Conservation (phyloP, 768 basidiomycete species). For the Termitomyces sp. region DNA sequence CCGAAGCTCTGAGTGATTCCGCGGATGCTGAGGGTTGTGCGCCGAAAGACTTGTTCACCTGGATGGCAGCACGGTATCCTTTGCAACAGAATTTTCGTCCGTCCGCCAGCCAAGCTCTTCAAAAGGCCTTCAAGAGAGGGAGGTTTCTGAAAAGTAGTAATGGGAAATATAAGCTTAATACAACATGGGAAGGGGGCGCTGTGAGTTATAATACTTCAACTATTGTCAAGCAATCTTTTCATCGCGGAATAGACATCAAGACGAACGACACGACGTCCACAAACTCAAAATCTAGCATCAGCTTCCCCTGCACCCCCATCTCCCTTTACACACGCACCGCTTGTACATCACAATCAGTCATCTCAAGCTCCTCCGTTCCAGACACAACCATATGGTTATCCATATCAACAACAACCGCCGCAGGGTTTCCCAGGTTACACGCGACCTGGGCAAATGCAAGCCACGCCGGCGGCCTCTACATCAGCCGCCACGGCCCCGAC, state of each 20-base stretch:
- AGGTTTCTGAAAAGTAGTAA: conserved; percentile 69
- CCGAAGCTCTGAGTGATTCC: conserved; percentile 65
- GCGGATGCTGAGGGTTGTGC: conserved; percentile 70
- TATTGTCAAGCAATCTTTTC: background rate
- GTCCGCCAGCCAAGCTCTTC: conserved; percentile 83
- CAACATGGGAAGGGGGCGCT: conserved; percentile 76
- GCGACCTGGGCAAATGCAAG: conserved; percentile 18
- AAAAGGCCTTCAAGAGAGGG: conserved; percentile 81
- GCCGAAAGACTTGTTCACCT: conserved; percentile 78
- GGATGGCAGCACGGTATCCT: conserved; percentile 82
- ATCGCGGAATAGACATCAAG: conserved; percentile 53
- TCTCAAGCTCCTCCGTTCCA: conserved; percentile 7
- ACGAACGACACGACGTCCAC: conserved; percentile 76
- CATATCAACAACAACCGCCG: conserved; percentile 8
- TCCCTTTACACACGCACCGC: conserved; percentile 58
- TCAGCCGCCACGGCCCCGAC: conserved; percentile 8
- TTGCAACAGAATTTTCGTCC: conserved; percentile 86
- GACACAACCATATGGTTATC: conserved; percentile 7
- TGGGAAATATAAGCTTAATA: conserved; percentile 72
- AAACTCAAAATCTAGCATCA: conserved; percentile 39
- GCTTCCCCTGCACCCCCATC: conserved; percentile 30
- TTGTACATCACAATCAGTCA: conserved; percentile 29
- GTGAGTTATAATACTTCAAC: conserved; percentile 36
- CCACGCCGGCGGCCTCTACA: conserved; percentile 7
- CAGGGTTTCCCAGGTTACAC: conserved; percentile 17